phyloP scores from a whole-genome alignment of 2,329 filamentous ascomycete genomes.

The Onygenales sp. region DNA sequence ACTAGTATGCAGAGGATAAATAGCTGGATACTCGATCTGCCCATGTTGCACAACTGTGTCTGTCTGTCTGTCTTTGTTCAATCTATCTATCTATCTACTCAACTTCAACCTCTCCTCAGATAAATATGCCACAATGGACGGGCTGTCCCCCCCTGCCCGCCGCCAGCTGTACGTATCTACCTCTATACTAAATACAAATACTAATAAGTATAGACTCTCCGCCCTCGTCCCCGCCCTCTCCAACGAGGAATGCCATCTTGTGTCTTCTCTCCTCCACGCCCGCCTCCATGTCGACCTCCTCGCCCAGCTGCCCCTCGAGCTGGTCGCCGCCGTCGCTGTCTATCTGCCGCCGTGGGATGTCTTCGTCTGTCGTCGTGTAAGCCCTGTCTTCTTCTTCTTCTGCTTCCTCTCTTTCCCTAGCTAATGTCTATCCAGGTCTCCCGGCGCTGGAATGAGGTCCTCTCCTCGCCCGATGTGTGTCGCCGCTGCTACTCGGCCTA shows the following conservation, averaged over 20 bases:
- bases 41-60: neutral
- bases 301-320: slow-evolving; percentile 22
- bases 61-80: too few relatives aligned
- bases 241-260: slow-evolving; percentile 23
- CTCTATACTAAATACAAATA: slow-evolving; percentile 4
- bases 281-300: slow-evolving; percentile 25
- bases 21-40: neutral
- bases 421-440: slow-evolving; percentile 19
- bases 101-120: too few relatives aligned
- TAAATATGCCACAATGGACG: neutral
- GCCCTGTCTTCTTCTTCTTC: neutral
- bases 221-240: slow-evolving; percentile 19
- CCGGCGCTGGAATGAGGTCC: slow-evolving; percentile 20
- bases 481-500: slow-evolving; percentile 12
- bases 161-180: slow-evolving; percentile 11
- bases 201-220: neutral
- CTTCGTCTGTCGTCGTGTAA: slow-evolving; percentile 3
- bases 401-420: neutral
- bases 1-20: neutral
- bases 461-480: slow-evolving; percentile 19
- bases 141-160: slow-evolving; percentile 15
- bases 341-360: slow-evolving; percentile 21
- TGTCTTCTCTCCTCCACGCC: slow-evolving; percentile 14
- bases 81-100: too few relatives aligned
- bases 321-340: slow-evolving; percentile 19